These are phyloP conservation scores for Citeromyces hawaiiensis DNA, from an alignment of 1,139 yeast genomes.

Conservation along the genomic window DNA sequence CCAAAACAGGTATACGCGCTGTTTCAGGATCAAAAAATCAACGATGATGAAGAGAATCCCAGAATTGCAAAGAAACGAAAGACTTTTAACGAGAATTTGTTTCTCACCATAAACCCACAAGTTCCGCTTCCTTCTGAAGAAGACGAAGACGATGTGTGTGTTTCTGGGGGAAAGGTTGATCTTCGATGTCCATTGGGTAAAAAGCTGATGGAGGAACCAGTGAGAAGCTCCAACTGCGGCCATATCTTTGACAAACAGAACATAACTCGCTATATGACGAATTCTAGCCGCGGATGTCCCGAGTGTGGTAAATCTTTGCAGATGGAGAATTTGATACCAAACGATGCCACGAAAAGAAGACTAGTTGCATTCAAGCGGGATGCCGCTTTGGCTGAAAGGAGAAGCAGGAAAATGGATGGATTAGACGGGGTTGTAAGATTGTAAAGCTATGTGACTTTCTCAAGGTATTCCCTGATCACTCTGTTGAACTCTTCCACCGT, in stretches of 20 bases:
- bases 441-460: not conserved
- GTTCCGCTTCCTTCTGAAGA: constrained; percentile 15
- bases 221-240: constrained; percentile 35
- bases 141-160: constrained; percentile 42
- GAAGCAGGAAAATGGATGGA: not conserved
- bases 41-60: not conserved
- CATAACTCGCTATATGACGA: constrained; percentile 20
- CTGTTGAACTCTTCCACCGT: not conserved
- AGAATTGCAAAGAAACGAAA: not conserved
- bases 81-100: not conserved
- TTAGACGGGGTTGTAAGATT: not conserved
- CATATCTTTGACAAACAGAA: constrained; percentile 47
- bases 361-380: constrained; percentile 24
- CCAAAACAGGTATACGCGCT: not conserved
- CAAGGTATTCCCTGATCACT: not conserved
- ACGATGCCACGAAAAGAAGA: constrained; percentile 35
- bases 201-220: constrained; percentile 35
- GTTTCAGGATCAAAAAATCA: not conserved
- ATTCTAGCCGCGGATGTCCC: constrained; percentile 22
- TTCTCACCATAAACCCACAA: constrained; percentile 2
- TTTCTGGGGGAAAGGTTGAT: constrained; percentile 57
- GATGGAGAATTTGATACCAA: constrained; percentile 23
- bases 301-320: constrained; percentile 27
- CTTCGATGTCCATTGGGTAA: constrained; percentile 54
- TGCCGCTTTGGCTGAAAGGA: not conserved